Conservation (phyloP, 768 basidiomycete species). For the Cystobasidium onofrii region DNA sequence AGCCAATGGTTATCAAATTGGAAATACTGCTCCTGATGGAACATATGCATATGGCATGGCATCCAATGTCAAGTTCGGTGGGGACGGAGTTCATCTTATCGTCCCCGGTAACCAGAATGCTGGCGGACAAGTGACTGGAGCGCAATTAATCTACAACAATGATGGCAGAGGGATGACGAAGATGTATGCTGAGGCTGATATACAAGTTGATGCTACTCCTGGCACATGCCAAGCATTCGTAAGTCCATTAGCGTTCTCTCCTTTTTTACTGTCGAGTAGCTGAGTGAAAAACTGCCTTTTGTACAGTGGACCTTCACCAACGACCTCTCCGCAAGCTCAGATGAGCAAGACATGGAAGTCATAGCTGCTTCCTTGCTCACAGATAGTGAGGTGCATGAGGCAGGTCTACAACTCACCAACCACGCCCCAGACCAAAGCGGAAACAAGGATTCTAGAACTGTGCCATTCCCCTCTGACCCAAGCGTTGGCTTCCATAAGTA, state of each 20-base stretch:
- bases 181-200: neutral
- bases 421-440: slow-evolving; percentile 1
- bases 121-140: neutral
- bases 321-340: neutral
- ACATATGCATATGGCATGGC: neutral
- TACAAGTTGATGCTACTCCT: slow-evolving; percentile 2
- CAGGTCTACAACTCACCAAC: slow-evolving; percentile 13
- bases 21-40: slow-evolving; percentile 4
- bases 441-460: neutral
- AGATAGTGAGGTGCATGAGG: neutral
- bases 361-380: neutral
- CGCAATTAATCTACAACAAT: neutral
- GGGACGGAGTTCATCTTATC: neutral
- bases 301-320: slow-evolving; percentile 3
- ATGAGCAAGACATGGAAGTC: slow-evolving; percentile 11
- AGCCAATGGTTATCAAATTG: neutral
- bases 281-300: neutral
- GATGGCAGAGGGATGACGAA: neutral
- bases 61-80: neutral
- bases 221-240: neutral
- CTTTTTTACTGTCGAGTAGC: neutral
- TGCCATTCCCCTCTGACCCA: neutral
- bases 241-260: neutral
- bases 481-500: slow-evolving; percentile 1
- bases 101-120: neutral